phyloP scores from a whole-genome alignment of 371 early-diverging fungal species.

The Haplosporangium sp. region DNA sequence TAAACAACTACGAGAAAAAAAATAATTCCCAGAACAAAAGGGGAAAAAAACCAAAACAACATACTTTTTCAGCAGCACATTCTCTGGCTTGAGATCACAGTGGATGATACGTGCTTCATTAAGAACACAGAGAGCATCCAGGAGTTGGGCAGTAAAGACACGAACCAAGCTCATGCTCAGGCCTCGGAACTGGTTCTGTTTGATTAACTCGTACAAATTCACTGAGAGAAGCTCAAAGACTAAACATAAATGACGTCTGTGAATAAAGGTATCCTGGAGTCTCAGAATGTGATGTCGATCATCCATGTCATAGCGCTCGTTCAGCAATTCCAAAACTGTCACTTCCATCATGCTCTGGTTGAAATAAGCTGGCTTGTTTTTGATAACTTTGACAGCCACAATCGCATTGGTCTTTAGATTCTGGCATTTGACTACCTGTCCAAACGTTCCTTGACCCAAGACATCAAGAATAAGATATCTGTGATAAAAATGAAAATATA shows the following conservation, averaged over 20 bases:
- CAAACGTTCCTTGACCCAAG: conserved; percentile 98
- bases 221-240: conserved; percentile 95
- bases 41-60: conserved; percentile 2
- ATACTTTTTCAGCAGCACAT: conserved; percentile 91
- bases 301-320: conserved; percentile 75
- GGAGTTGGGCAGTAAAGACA: conserved; percentile 85
- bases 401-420: conserved; percentile 83
- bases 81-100: conserved; percentile 99
- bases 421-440: conserved; percentile 97
- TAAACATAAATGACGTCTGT: conserved; percentile 93
- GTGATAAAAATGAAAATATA: background rate
- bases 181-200: conserved; percentile 91
- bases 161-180: conserved; percentile 87
- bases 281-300: conserved; percentile 87
- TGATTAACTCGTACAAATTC: conserved; percentile 95
- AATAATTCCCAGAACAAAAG: background rate
- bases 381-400: conserved; percentile 98
- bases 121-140: conserved; percentile 88
- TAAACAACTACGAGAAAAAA: background rate
- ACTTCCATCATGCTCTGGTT: conserved; percentile 96
- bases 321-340: conserved; percentile 83
- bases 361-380: conserved; percentile 92
- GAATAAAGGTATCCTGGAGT: conserved; percentile 87
- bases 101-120: conserved; percentile 92
- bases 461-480: conserved; percentile 90